Evolutionary conservation across 2,329 filamentous ascomycete genomes (phyloP), one percentile per base, ranked within the genome.

Genomic region (Orbilia blumenaviensis): DNA sequence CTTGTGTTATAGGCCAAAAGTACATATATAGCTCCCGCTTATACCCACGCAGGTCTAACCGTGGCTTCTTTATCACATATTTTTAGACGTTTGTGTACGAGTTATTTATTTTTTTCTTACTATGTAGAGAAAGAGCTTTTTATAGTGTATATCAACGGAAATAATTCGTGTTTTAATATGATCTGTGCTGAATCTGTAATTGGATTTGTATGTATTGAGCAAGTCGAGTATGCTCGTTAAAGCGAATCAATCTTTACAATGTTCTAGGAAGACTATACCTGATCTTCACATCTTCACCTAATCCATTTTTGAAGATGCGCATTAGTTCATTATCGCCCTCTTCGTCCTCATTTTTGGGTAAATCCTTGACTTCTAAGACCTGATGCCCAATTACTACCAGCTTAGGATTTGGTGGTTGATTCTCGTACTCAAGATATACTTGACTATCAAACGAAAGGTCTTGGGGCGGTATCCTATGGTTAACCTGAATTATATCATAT

Each of bases 221-320:
- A 23, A 41, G 9, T 52, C 29, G 18, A 63, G 21, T n/a, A 52
- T 23, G 10, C 32, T 32, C 32, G 29, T n/a, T 60, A 68, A 60
- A 68, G 36, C 29, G 12, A 60, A 50, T 7, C 14, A 3, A 52
- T 34, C 41, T 42, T 5, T 41, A 1, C 44, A 54, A 54, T 54
- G 44, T 52, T 7, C 14, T 41, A 21, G 66, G 52, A 52, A 68
- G 21, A 52, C 44, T 61, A 21, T 48, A 68, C 42, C n/a, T 61
- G 54, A 68, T 68, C 52, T 60, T 68, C 27, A 68, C 52, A 52
- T 68, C 66, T n/a, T 61, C 21, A 23, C 66, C 66, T 61, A 68
- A 32, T 41, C 66, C 66, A 42, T 61, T 29, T 36, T 68, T 68
- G 29, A 68, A 68, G 54, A 68, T 61, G 52, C 54, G 66, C 16